Conservation (phyloP, 2,329 filamentous ascomycete species). For the Colletotrichum musae region DNA sequence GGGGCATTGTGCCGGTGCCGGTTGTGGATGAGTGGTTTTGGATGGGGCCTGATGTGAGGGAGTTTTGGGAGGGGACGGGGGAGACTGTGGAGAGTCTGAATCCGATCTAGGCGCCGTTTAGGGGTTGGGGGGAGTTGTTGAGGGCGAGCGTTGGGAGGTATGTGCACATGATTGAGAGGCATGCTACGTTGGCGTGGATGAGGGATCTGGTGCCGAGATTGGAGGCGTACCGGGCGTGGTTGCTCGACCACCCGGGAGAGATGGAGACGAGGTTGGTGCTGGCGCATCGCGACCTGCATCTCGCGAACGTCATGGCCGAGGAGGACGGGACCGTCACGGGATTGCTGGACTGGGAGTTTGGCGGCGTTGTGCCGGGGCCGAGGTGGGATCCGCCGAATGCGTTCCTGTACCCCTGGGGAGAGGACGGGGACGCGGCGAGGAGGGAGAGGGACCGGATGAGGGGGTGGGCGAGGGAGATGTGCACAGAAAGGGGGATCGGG, state of each 20-base stretch:
- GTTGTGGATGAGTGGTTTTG: conserved; percentile 55
- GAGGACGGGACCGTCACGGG: conserved; percentile 52
- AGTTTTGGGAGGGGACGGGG: conserved; percentile 45
- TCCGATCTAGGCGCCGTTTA: conserved; percentile 41
- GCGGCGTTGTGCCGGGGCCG: conserved; percentile 21
- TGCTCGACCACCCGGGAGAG: conserved; percentile 44
- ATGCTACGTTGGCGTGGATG: conserved; percentile 47
- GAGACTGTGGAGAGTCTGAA: conserved; percentile 47
- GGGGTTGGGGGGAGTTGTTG: conserved; percentile 52
- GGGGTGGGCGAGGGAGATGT: conserved; percentile 2
- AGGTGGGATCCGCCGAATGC: conserved; percentile 29
- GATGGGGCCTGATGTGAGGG: conserved; percentile 49
- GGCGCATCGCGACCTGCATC: conserved; percentile 54
- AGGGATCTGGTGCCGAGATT: conserved; percentile 48
- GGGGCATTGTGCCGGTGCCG: conserved; percentile 43
- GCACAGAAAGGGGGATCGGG: background rate
- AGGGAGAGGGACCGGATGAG: conserved; percentile 11
- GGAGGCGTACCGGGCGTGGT: conserved; percentile 46
- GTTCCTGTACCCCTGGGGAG: conserved; percentile 27
- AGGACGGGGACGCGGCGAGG: background rate
- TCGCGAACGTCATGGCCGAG: conserved; percentile 58
- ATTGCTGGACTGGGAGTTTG: conserved; percentile 59
- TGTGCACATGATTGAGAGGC: conserved; percentile 40
- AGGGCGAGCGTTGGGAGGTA: conserved; percentile 50
- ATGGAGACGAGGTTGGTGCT: conserved; percentile 47